Conservation (phyloP, 768 basidiomycete species). For the Hemileccinum impolitum region DNA sequence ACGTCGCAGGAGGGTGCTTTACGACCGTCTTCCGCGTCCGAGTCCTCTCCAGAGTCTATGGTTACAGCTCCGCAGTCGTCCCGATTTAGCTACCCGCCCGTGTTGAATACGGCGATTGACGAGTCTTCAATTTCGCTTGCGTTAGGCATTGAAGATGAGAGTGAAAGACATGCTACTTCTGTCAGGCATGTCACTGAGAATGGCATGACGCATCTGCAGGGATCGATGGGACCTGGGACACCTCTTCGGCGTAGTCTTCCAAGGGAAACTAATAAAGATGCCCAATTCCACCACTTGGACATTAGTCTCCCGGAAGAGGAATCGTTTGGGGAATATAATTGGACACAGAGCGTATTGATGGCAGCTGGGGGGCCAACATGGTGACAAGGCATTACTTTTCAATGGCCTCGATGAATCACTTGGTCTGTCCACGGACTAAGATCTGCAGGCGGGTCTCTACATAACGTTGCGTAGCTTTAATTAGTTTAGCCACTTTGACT, state of each 20-base stretch:
- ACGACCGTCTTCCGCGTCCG: slow-evolving; percentile 29
- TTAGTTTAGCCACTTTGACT: slow-evolving; percentile 13
- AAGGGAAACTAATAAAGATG: slow-evolving; percentile 16
- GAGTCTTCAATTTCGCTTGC: slow-evolving; percentile 45
- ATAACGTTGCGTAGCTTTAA: slow-evolving; percentile 14
- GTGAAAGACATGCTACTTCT: slow-evolving; percentile 20
- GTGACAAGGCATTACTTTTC: slow-evolving; percentile 18
- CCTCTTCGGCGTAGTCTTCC: slow-evolving; percentile 15
- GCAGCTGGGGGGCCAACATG: slow-evolving; percentile 55
- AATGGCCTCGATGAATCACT: slow-evolving; percentile 9
- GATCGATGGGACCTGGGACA: slow-evolving; percentile 13
- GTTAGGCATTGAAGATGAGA: slow-evolving; percentile 26
- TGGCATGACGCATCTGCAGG: slow-evolving; percentile 14
- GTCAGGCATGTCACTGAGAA: slow-evolving; percentile 10
- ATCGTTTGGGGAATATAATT: slow-evolving; percentile 51
- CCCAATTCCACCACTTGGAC: slow-evolving; percentile 27
- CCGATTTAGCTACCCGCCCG: slow-evolving; percentile 47
- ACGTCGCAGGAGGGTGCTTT: slow-evolving; percentile 18
- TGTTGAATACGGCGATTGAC: slow-evolving; percentile 61
- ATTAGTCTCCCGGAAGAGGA: slow-evolving; percentile 36
- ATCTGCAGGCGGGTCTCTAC: slow-evolving; percentile 33
- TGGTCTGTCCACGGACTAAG: slow-evolving; percentile 19
- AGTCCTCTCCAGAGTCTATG: slow-evolving; percentile 40
- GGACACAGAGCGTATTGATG: slow-evolving; percentile 70
- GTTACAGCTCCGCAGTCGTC: slow-evolving; percentile 58